phyloP scores from a whole-genome alignment of 2,329 filamentous ascomycete genomes.

The Aureobasidium zeae region DNA sequence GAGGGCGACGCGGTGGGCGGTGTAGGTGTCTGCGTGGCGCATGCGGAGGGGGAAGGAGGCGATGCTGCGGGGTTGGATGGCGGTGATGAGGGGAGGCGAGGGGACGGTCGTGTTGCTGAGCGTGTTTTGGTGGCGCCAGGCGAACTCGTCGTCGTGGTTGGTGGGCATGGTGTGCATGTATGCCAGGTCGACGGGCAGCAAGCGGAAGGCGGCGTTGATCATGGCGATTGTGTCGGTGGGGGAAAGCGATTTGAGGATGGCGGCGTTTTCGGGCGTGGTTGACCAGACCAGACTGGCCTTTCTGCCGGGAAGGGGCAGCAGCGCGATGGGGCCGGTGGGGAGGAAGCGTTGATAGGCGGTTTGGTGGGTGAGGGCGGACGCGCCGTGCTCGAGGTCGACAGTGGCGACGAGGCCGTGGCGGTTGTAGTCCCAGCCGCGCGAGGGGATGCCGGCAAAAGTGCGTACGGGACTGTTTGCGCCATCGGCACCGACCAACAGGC shows the following conservation, averaged over 20 bases:
- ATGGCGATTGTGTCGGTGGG: conserved; percentile 68
- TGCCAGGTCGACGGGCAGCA: conserved; percentile 66
- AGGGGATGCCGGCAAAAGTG: conserved; percentile 75
- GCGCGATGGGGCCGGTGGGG: conserved; percentile 80
- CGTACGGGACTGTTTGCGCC: conserved; percentile 92
- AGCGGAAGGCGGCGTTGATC: conserved; percentile 88
- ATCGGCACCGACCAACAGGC: conserved; percentile 84
- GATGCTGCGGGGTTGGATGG: conserved; percentile 67
- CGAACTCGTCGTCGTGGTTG: conserved; percentile 59
- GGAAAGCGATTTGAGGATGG: conserved; percentile 66
- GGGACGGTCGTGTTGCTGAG: conserved; percentile 33
- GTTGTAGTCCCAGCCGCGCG: conserved; percentile 86
- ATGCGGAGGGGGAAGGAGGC: conserved; percentile 87
- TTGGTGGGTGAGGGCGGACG: too few relatives aligned
- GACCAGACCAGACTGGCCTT: conserved; percentile 89
- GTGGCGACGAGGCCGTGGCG: conserved; percentile 89
- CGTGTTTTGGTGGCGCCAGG: conserved; percentile 74
- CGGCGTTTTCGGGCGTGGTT: conserved; percentile 71
- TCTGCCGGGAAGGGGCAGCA: conserved; percentile 79
- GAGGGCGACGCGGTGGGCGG: conserved; percentile 78
- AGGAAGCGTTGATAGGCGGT: conserved; percentile 93
- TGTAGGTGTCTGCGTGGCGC: conserved; percentile 90
- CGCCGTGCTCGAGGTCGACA: conserved; percentile 54
- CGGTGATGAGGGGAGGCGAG: conserved; percentile 57
- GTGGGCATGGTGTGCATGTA: conserved; percentile 61